These are phyloP conservation scores for Pleoardoris graminearum DNA, from an alignment of 2,329 filamentous ascomycete genomes.

Conservation along the genomic window DNA sequence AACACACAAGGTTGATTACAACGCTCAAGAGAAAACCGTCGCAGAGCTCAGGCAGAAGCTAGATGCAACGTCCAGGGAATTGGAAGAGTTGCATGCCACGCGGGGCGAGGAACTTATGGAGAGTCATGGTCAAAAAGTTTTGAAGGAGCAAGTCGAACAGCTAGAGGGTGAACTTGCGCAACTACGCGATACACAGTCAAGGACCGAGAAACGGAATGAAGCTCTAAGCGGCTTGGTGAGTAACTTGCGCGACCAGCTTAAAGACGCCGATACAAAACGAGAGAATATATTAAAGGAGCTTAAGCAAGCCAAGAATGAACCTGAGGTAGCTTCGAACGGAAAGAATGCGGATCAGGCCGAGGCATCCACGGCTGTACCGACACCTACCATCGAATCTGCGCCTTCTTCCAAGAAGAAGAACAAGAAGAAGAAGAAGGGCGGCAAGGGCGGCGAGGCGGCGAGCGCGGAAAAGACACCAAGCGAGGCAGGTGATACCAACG, in stretches of 20 bases:
- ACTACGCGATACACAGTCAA: conserved; percentile 34
- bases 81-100: conserved; percentile 52
- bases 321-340: conserved; percentile 24
- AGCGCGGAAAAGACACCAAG: conserved; percentile 44
- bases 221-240: conserved; percentile 60
- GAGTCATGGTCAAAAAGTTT: conserved; percentile 31
- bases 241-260: conserved; percentile 58
- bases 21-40: conserved; percentile 49
- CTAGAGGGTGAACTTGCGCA: conserved; percentile 38
- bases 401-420: conserved; percentile 70
- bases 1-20: conserved; percentile 46
- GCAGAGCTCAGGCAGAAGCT: conserved; percentile 38
- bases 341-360: conserved; percentile 20
- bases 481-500: conserved; percentile 45
- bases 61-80: conserved; percentile 47
- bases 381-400: conserved; percentile 16
- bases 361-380: conserved; percentile 23
- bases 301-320: conserved; percentile 35
- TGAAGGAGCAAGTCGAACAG: conserved; percentile 34
- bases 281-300: conserved; percentile 51
- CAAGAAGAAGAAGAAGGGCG: conserved; percentile 82
- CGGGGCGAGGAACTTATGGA: conserved; percentile 37
- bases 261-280: conserved; percentile 56
- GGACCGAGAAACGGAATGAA: conserved; percentile 57
- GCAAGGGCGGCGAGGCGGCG: conserved; percentile 48